A percentile compares a stretch with the other conserved stretches of the same genome.
Conservation (phyloP, 1,139 yeast genomes). For the Magnusiomyces tetraspermus region DNA sequence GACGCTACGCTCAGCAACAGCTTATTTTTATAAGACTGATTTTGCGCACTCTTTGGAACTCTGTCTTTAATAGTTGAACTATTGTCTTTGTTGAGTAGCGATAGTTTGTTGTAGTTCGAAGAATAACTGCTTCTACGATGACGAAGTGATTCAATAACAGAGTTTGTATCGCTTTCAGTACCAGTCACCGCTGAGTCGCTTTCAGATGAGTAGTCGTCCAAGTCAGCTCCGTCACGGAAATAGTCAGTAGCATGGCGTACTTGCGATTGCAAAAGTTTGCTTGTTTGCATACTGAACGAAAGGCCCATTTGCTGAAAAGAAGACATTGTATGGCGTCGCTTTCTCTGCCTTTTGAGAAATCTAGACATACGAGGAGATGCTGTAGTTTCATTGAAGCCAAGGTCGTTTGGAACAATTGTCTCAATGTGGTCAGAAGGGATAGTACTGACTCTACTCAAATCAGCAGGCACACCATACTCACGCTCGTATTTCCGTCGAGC, state of each 20-base stretch:
- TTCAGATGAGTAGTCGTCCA: conserved; percentile 19
- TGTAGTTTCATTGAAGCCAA: not conserved
- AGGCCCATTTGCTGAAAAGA: conserved; percentile 57
- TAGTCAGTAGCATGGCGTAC: conserved; percentile 28
- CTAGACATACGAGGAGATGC: conserved; percentile 9
- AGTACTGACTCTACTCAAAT: conserved; percentile 6
- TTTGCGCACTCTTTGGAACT: not conserved
- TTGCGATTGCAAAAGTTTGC: conserved; percentile 35
- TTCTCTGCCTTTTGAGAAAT: conserved; percentile 14
- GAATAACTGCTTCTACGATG: not conserved
- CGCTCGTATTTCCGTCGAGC: conserved; percentile 39
- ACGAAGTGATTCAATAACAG: not conserved
- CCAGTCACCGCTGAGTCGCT: conserved; percentile 14
- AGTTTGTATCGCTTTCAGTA: not conserved
- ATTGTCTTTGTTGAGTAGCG: not conserved
- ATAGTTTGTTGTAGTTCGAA: not conserved
- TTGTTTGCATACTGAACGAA: conserved; percentile 64
- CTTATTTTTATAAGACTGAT: not conserved
- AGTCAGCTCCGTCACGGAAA: conserved; percentile 18
- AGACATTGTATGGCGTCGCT: conserved; percentile 30
- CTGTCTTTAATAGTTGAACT: conserved; percentile 1
- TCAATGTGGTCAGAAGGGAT: conserved; percentile 12
- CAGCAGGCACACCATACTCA: conserved; percentile 4
- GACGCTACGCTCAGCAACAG: no score
- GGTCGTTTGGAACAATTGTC: conserved; percentile 5